Base-by-base conservation (phyloP, 176 grass and related monocot species). In the Rhynchospora tenuis region DNA sequence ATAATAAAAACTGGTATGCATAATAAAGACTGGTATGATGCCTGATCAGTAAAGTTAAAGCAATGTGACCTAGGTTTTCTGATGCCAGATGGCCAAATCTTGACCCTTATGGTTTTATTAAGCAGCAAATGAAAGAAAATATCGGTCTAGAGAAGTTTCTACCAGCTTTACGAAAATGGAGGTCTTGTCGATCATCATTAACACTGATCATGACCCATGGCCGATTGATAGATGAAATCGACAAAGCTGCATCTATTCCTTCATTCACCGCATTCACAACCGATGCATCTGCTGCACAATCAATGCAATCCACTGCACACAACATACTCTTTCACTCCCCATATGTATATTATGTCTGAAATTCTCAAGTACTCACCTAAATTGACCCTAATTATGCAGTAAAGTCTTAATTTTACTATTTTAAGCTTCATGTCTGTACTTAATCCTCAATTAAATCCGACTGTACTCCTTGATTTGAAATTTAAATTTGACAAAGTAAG, bases 161-260 rank as follows among this genome's bases (percentile, higher is more conserved):
- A 98, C 96, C 93, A 69, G 92, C 92, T 95, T 98, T 98, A 27
- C 88, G 96, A 68, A 98, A 98, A 90, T 98, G 96, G 67, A 98
- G 89, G 64, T 98, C 91, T 91, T 88, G 87, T 59, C 88, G 75
- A 60, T 98, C 93, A 83, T 95, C 96, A 68, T 95, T 98, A 47
- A 93, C 89, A 82, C 93, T 98, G 59, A 98, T 83, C 96, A 98
- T 98, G 50, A 95, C 89, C 93, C 92, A 98, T 23, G 93, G 93
- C 70, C 96, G 91, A 60, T 87, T 54, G 17, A 95, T 68, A 55
- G 54, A 6, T 42, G 93, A 81, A 44, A 98, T 91, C 51, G 91
- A 91, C 71, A 82, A 45, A 2, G 96, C 93, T 27, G 48, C 82
- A 70, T 95, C 85, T 38, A 98, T 95, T 31, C 93, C 93, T 76